Evolutionary conservation across 2,329 filamentous ascomycete species (phyloP).

Genomic region (Penicillium decumbens): DNA sequence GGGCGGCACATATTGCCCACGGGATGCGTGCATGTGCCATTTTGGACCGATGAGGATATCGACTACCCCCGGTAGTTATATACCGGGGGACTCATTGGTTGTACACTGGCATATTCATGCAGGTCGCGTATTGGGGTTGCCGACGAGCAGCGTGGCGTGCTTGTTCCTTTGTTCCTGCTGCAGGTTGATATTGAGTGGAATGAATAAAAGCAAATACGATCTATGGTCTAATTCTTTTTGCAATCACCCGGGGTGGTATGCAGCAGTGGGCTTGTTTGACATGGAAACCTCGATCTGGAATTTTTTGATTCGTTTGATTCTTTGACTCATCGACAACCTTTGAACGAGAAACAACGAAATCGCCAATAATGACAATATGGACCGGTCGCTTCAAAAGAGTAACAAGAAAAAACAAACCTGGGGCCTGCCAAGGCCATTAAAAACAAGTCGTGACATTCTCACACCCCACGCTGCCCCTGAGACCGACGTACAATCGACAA

Average conservation of each 20-base stretch:
- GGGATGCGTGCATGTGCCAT: background rate
- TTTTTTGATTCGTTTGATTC: background rate
- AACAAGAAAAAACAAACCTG: constrained; percentile 7
- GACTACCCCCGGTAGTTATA: constrained; percentile 10
- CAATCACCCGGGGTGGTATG: constrained; percentile 4
- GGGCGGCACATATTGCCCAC: constrained; percentile 1
- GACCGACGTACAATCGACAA: background rate
- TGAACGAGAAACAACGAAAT: constrained; percentile 7
- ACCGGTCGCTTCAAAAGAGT: constrained; percentile 18
- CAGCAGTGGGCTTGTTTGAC: constrained; percentile 10
- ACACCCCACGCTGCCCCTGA: constrained; percentile 8
- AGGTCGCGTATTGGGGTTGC: constrained; percentile 6
- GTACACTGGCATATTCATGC: constrained; percentile 2
- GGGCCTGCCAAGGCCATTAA: constrained; percentile 6
- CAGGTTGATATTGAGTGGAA: constrained; percentile 7
- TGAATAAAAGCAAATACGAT: constrained; percentile 4
- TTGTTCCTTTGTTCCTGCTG: constrained; percentile 1
- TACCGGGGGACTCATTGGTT: constrained; percentile 14
- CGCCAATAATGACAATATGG: constrained; percentile 20
- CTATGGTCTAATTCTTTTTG: constrained; percentile 4
- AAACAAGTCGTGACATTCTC: constrained; percentile 1
- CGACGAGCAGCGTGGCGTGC: constrained; percentile 10
- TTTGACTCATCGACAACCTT: background rate
- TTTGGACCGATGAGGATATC: constrained; percentile 12
- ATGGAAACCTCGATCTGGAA: constrained; percentile 18